Evolutionary conservation across 371 early-diverging fungal species (phyloP), one percentile per base, ranked within the genome.

Genomic region (Parasitella parasitica): DNA sequence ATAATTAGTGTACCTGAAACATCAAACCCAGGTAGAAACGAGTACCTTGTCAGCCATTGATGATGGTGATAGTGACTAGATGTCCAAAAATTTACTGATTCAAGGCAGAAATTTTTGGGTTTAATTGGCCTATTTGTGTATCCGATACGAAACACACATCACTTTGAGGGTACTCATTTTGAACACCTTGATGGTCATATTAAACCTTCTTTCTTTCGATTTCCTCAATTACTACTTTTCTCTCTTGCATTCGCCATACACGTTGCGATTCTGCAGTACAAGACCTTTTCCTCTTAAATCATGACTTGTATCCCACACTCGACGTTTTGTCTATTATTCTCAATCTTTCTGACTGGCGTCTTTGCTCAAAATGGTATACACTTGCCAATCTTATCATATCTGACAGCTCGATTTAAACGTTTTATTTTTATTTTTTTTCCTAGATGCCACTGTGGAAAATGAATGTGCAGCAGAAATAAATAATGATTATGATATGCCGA

Each of bases 401-500:
- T 46, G 46, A 46, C 46, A 46, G 46, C 46, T 46, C 9, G 3
- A 8, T 16, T 35, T 7, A 11, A n/a, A n/a, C 6, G 6, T 32
- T 32, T 32, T 32, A 8, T 16, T 35, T 7, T 12, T 32, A 2
- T 11, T 30, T 22, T 43, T 35, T 22, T 13, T 18, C 46, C 18
- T 27, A 41, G 39, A 16, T 15, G 20, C 48, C 2, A 16, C 20
- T 27, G 54, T 24, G 18, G 43, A 30, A 36, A 36, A 63, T 34
- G 56, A 57, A 48, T 72, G 72, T 60, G 58, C 58, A 13, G 26
- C 59, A 24, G 59, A 62, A 46, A 13, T 24, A 18, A 54, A 64
- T 8, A 26, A 22, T 2, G 56, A 73, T 15, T 73, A 73, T 49
- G 64, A 73, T 48, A 53, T 73, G 67, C 43, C 57, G 13, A 4